Evolutionary conservation across 805 yeast species (phyloP).

Genomic region (Lipomyces lipofer): DNA sequence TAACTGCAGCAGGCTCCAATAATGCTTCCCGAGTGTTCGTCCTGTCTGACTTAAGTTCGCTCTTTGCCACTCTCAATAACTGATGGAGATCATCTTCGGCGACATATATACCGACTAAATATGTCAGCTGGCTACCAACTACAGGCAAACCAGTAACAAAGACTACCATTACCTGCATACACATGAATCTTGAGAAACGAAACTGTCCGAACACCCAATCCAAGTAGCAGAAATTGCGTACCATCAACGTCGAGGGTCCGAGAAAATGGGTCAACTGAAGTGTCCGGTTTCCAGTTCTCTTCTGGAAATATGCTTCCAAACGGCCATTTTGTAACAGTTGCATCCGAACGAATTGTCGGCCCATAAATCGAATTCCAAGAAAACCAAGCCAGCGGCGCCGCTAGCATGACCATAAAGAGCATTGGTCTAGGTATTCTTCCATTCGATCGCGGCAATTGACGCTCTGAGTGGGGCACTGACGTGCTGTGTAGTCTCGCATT

Average conservation of each 20-base stretch:
- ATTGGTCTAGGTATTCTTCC: no score
- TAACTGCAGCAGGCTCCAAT: constrained; percentile 33
- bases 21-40: neutral
- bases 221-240: constrained; percentile 57
- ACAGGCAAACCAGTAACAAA: no score
- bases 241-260: constrained; percentile 34
- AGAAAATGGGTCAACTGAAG: constrained; percentile 40
- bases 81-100: constrained; percentile 54
- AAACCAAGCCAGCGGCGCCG: no score
- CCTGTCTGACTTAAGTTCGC: neutral
- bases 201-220: constrained; percentile 79
- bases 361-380: no score
- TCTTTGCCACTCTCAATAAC: constrained; percentile 48
- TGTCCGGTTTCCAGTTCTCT: constrained; percentile 24
- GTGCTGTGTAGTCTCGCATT: no score
- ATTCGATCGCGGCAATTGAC: no score
- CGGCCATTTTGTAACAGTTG: no score
- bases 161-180: constrained; percentile 58
- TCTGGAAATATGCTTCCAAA: constrained; percentile 13
- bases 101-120: constrained; percentile 67
- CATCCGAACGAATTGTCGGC: no score
- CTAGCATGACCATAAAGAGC: no score
- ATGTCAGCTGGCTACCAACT: no score
- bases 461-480: no score
- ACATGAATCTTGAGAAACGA: constrained; percentile 82